A percentile compares a stretch with the other conserved stretches of the same genome.
Conservation (phyloP, 1,284 basidiomycete species). For the Neolentinus lepideus region DNA sequence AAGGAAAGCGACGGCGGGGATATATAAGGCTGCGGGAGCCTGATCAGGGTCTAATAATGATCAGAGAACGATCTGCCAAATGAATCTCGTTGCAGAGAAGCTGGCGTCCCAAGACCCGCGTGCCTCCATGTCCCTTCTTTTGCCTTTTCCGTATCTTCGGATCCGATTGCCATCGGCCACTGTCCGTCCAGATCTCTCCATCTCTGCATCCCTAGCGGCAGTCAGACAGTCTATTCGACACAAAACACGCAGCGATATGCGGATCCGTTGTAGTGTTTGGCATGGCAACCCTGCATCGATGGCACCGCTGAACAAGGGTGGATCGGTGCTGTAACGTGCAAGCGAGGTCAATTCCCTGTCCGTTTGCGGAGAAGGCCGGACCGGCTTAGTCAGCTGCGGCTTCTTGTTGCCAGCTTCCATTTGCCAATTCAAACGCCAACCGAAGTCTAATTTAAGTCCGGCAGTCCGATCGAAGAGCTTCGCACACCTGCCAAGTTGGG, state of each 20-base stretch:
- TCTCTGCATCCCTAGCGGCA: neutral
- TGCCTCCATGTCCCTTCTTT: slow-evolving; percentile 8
- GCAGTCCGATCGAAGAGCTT: neutral
- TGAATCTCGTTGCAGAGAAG: slow-evolving; percentile 18
- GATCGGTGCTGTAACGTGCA: neutral
- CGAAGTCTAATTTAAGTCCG: slow-evolving; percentile 4
- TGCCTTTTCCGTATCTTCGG: neutral
- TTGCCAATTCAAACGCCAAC: slow-evolving; percentile 2
- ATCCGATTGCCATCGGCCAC: slow-evolving; percentile 1
- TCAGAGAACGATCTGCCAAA: slow-evolving; percentile 23
- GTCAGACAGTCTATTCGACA: neutral
- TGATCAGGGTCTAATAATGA: slow-evolving; percentile 30
- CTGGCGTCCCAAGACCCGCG: slow-evolving; percentile 8
- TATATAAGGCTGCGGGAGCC: slow-evolving; percentile 28
- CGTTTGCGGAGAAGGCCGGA: neutral
- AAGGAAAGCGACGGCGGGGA: slow-evolving; percentile 15
- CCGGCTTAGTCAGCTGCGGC: slow-evolving; percentile 2
- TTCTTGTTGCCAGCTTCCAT: slow-evolving; percentile 1
- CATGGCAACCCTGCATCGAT: neutral
- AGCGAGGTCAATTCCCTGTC: neutral
- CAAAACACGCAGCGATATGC: neutral
- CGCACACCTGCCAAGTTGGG: neutral
- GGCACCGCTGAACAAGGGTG: neutral
- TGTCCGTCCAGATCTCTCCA: neutral
- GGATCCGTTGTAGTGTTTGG: neutral